phyloP scores from a whole-genome alignment of 2,329 filamentous ascomycete genomes.

The Nothomitra cinnamomea region DNA sequence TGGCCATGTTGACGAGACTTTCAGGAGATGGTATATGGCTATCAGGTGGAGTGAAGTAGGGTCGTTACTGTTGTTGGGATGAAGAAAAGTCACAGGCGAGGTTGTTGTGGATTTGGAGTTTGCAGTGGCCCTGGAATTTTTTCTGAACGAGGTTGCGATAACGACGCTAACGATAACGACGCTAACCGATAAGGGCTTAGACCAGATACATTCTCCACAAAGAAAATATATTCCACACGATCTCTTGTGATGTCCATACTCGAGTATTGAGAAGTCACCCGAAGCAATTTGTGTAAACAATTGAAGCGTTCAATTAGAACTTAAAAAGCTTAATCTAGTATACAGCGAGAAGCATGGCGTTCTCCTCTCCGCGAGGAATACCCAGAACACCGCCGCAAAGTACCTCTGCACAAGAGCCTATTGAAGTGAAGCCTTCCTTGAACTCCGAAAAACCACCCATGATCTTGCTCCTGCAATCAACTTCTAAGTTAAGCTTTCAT shows the following conservation, averaged over 20 bases:
- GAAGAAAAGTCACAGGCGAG: slow-evolving; percentile 5
- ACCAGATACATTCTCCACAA: neutral
- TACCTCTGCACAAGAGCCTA: neutral
- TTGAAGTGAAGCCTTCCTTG: neutral
- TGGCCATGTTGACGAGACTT: slow-evolving; percentile 52
- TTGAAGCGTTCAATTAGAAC: neutral
- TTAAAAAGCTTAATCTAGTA: neutral
- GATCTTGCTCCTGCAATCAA: neutral
- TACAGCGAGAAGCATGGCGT: neutral
- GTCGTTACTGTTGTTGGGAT: neutral
- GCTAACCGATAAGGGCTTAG: slow-evolving; percentile 2
- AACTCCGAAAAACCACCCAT: slow-evolving; percentile 3
- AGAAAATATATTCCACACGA: neutral
- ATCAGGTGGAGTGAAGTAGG: slow-evolving; percentile 7
- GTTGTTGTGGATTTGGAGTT: slow-evolving; percentile 5
- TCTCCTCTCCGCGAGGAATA: neutral
- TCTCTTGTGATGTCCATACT: neutral
- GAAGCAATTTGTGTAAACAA: too few species aligned
- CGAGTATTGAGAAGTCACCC: too few species aligned
- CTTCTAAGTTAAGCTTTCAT: slow-evolving; percentile 22
- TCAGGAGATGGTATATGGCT: slow-evolving; percentile 8
- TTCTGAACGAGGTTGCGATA: neutral
- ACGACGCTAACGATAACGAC: neutral
- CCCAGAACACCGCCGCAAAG: slow-evolving; percentile 1
- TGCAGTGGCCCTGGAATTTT: slow-evolving; percentile 11